These are phyloP conservation scores for Jacaranda copaia DNA, from an alignment of 257 asterid genomes.

Conservation along the genomic window DNA sequence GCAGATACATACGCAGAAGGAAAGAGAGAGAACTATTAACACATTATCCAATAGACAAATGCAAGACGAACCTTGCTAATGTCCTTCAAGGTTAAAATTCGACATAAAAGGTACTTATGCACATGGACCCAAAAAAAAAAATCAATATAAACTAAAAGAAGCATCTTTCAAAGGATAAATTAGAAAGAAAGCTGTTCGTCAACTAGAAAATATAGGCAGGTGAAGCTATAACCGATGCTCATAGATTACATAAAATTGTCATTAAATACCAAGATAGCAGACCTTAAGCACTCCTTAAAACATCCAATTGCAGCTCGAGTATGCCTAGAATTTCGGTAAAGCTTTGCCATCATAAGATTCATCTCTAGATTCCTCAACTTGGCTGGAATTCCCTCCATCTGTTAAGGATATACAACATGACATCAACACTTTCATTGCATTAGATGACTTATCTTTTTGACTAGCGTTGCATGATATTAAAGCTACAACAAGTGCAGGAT, in stretches of 20 bases:
- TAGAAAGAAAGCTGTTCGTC: constrained; percentile 10
- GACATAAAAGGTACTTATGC: constrained; percentile 4
- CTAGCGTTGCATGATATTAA: constrained; percentile 27
- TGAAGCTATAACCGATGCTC: constrained; percentile 19
- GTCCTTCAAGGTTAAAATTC: constrained; percentile 11
- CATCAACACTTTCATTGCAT: constrained; percentile 2
- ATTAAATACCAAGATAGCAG: constrained; percentile 38
- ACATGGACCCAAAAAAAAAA: background rate
- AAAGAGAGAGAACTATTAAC: constrained; percentile 20
- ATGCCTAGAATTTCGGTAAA: constrained; percentile 88
- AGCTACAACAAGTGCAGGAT: constrained; percentile 16
- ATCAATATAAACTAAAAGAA: constrained; percentile 19
- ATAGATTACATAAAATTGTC: constrained; percentile 27
- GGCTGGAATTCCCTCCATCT: constrained; percentile 97
- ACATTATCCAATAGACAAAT: constrained; percentile 23
- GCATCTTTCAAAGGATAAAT: constrained; percentile 21
- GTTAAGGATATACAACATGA: constrained; percentile 30
- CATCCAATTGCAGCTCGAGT: constrained; percentile 87
- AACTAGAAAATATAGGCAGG: constrained; percentile 10
- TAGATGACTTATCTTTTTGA: background rate
- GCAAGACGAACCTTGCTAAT: constrained; percentile 21
- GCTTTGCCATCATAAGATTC: constrained; percentile 93
- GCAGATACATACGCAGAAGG: constrained; percentile 4
- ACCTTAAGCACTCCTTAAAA: constrained; percentile 97
- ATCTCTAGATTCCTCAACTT: constrained; percentile 88